Evolutionary conservation across 192 early-diverging fungal species (phyloP).

Genomic region (Coemansia nantahalensis): DNA sequence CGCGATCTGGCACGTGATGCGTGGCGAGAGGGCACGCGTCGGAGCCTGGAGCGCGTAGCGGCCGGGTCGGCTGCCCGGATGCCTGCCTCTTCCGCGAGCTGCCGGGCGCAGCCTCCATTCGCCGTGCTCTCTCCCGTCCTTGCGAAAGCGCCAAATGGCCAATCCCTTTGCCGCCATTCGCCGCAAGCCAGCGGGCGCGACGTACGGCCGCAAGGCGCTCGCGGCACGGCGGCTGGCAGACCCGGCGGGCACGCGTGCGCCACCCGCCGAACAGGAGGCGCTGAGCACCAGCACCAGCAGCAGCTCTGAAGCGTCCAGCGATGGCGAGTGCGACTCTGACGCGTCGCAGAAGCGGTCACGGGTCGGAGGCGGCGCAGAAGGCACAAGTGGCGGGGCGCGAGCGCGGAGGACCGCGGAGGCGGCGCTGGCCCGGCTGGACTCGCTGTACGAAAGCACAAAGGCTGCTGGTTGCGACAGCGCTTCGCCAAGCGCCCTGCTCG

Average conservation of each 20-base stretch:
- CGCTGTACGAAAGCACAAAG: constrained; percentile 29
- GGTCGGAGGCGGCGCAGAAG: constrained; percentile 1
- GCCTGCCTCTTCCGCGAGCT: too few species aligned
- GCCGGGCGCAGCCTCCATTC: too few species aligned
- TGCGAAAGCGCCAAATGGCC: constrained; percentile 24
- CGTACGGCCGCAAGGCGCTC: constrained; percentile 47
- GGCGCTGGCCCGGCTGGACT: constrained; percentile 34
- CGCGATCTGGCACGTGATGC: too few species aligned
- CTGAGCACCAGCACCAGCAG: background rate
- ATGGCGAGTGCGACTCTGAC: constrained; percentile 3
- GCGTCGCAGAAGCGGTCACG: constrained; percentile 8
- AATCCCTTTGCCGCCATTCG: constrained; percentile 49
- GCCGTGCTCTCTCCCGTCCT: background rate
- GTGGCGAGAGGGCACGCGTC: too few species aligned
- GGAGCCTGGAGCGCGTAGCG: too few species aligned
- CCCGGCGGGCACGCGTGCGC: background rate
- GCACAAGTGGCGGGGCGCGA: constrained; percentile 1
- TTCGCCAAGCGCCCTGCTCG: constrained; percentile 22
- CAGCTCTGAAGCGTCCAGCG: background rate
- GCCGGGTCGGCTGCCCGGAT: too few species aligned
- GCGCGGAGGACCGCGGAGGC: constrained; percentile 22
- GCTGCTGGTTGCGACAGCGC: background rate
- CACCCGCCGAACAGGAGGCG: background rate
- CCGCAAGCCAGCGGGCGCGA: constrained; percentile 34
- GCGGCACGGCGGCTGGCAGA: constrained; percentile 38